These are phyloP conservation scores for Chaetoceros tenuissimus DNA, from an alignment of 108 stramenopile species.

Conservation along the genomic window DNA sequence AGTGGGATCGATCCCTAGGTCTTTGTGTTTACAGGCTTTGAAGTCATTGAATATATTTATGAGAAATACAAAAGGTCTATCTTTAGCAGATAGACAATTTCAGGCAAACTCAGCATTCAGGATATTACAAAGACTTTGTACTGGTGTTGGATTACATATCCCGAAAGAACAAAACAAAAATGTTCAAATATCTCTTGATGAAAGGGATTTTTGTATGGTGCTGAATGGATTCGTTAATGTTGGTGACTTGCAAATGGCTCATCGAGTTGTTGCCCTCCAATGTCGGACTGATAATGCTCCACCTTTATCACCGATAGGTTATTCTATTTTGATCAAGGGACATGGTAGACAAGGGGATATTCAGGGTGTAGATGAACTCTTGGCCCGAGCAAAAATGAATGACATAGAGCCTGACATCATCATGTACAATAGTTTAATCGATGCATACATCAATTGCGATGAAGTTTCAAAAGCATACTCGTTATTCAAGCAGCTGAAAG, in stretches of 20 bases:
- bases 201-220: slow-evolving; percentile 71
- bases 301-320: slow-evolving; percentile 54
- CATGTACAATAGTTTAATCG: slow-evolving; percentile 57
- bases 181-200: slow-evolving; percentile 20
- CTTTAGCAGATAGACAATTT: slow-evolving; percentile 7
- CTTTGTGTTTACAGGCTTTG: slow-evolving; percentile 2
- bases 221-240: slow-evolving; percentile 47
- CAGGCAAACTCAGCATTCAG: slow-evolving; percentile 51
- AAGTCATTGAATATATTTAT: slow-evolving; percentile 1
- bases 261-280: slow-evolving; percentile 63
- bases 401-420: slow-evolving; percentile 16
- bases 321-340: slow-evolving; percentile 71
- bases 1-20: slow-evolving; percentile 9
- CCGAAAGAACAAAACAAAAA: not conserved
- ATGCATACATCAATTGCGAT: slow-evolving; percentile 75
- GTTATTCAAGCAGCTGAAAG: slow-evolving; percentile 39
- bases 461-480: slow-evolving; percentile 36
- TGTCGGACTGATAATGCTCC: slow-evolving; percentile 50
- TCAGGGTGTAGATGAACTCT: slow-evolving; percentile 43
- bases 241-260: slow-evolving; percentile 57
- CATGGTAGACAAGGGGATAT: slow-evolving; percentile 55
- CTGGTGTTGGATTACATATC: slow-evolving; percentile 43
- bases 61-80: not conserved
- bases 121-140: slow-evolving; percentile 61
- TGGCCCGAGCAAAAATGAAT: slow-evolving; percentile 43